phyloP scores from a whole-genome alignment of 306 rosid genomes.

The Neltuma alba region DNA sequence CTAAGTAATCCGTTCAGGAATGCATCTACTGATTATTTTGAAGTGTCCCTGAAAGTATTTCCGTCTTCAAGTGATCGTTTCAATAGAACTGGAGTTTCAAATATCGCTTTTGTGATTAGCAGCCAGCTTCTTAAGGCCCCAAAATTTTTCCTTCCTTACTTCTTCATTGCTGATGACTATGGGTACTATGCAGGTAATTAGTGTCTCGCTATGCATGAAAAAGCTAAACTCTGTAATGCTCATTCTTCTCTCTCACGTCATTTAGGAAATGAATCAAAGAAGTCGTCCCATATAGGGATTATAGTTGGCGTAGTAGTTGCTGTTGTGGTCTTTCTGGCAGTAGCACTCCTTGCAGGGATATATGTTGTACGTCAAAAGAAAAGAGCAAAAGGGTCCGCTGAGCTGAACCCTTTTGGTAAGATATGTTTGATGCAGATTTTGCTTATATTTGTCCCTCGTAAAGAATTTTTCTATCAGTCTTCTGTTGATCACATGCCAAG shows the following conservation, averaged over 20 bases:
- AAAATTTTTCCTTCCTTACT: constrained; percentile 54
- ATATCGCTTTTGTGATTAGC: constrained; percentile 55
- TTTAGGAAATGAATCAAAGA: constrained; percentile 34
- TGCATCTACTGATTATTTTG: constrained; percentile 41
- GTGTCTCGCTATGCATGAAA: constrained; percentile 17
- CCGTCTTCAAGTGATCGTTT: constrained; percentile 57
- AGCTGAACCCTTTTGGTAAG: constrained; percentile 54
- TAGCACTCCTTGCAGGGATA: constrained; percentile 56
- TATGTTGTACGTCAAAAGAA: constrained; percentile 63
- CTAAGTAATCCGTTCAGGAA: constrained; percentile 42
- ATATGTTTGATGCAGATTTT: constrained; percentile 21
- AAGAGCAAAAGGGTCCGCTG: constrained; percentile 49
- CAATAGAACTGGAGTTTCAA: constrained; percentile 51
- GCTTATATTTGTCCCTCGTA: constrained; percentile 24
- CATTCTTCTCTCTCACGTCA: constrained; percentile 18
- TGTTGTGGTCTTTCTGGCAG: constrained; percentile 52
- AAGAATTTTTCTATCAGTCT: constrained; percentile 10
- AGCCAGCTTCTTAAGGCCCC: constrained; percentile 60
- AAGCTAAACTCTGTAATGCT: constrained; percentile 9
- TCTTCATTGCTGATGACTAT: constrained; percentile 38
- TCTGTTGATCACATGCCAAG: constrained; percentile 30
- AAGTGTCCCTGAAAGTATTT: constrained; percentile 51
- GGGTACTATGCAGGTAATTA: constrained; percentile 42
- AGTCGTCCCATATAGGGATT: constrained; percentile 36
- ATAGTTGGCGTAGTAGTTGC: constrained; percentile 71